Evolutionary conservation across 768 basidiomycete species (phyloP), one percentile per base, ranked within the genome.

Genomic region (Rhodosporidiobolus odoratus): DNA sequence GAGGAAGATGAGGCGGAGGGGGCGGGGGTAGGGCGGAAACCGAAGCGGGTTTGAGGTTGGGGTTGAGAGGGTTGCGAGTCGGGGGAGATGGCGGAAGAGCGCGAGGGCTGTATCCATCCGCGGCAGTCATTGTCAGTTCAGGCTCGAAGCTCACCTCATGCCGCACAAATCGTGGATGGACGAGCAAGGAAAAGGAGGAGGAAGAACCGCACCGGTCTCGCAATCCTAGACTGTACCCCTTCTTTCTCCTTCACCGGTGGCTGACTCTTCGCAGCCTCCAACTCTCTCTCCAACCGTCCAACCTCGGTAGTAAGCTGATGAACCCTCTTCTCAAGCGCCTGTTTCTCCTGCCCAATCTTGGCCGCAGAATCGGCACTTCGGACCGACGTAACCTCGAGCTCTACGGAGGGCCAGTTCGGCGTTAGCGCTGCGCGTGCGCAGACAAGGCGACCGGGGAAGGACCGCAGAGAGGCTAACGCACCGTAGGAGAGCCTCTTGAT

Each of bases 221-320:
- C 69, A 17, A 70, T 70, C 63, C 57, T 70, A 2, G 38, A 17
- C 37, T 9, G 10, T 21, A 25, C 30, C 9, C 50, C 57, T 63
- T 72, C 71, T 52, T 61, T 68, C 38, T 64, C 62, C 57, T 54
- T 38, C n/a, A n/a, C n/a, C n/a, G n/a, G n/a, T n/a, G n/a, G n/a
- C n/a, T n/a, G n/a, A n/a, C n/a, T n/a, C n/a, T n/a, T n/a, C n/a
- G n/a, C n/a, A n/a, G n/a, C n/a, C 23, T 66, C 57, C 19, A 63
- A 45, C 3, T 66, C 58, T 17, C 58, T 30, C 34, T 72, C 48
- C 2, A 58, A 32, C 15, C 57, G 50, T 32, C 64, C 61, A 21
- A 72, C 52, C 25, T 72, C 65, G 25, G 57, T 58, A 48, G 61
- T 17, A 27, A 72, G 58, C 35, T 47, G 47, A n/a, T 67, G 58